Evolutionary conservation across 1,284 basidiomycete genomes (phyloP), one percentile per base, ranked within the genome.

Genomic region (Ustanciosporium gigantosporum): DNA sequence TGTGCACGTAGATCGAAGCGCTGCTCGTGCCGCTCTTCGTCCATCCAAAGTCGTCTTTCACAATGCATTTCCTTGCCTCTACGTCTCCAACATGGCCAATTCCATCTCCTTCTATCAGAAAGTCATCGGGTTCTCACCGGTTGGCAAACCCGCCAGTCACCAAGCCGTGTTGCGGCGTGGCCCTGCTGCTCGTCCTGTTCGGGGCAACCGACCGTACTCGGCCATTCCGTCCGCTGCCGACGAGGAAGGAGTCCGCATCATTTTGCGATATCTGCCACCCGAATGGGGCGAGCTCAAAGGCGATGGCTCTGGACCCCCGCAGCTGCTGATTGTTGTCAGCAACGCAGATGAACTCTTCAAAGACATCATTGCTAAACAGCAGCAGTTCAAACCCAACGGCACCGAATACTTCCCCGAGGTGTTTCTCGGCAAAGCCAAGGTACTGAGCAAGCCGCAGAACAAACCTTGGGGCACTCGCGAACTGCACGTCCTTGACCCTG

Each of bases 381-480:
- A 60, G 41, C 45, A 46, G 21, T 59, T 66, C n/a, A 45, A 47
- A 37, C 61, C 61, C 5, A 66, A 44, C 15, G 61, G 56, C 24
- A 17, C 25, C 23, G 66, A 61, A 41, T 71, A 71, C 53, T 71
- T 68, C 31, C 69, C 69, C 13, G 49, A 59, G 31, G 46, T 65
- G 22, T 56, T 55, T 16, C 34, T 56, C 23, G 49, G 47, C 15
- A 56, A 56, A 31, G 69, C 57, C n/a, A 57, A 56, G 23, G 34
- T 71, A 25, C 17, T 57, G 11, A 41, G 47, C 23, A 64, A 59
- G 25, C 66, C 66, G 6, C 64, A 71, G 44, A 65, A 62, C 46
- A 59, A 60, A 52, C 56, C 64, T 2, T 64, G 67, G 66, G 64
- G 66, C 19, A 62, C 66, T 21, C 38, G 66, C 15, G 69, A 71